Percentiles rank a stretch among this genome's conserved stretches.
These are phyloP conservation scores for Poa annua DNA, from an alignment of 176 grass and related monocot genomes.

Conservation along the genomic window DNA sequence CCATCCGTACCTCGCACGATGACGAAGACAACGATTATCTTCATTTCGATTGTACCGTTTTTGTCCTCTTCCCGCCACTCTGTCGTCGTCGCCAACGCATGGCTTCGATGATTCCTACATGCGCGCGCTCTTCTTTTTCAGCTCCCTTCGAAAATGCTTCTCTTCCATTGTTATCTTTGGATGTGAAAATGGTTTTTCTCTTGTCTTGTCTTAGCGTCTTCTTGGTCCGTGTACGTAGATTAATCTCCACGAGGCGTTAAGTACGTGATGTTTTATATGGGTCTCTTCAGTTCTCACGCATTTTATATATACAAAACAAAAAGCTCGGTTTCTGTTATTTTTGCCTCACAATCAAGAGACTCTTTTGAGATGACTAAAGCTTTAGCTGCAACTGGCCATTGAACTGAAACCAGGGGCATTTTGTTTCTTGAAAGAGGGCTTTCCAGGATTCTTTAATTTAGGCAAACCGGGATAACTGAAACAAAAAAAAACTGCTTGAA, in stretches of 20 bases:
- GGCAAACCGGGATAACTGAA: too few species aligned
- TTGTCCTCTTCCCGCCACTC: not conserved
- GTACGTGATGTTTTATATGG: not conserved
- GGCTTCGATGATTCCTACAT: not conserved
- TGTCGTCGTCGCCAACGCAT: constrained; percentile 1
- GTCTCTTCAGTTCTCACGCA: not conserved
- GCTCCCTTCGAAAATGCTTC: not conserved
- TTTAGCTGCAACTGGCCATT: too few species aligned
- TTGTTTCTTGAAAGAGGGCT: too few species aligned
- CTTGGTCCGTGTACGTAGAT: not conserved
- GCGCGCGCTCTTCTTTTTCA: not conserved
- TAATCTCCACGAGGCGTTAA: not conserved
- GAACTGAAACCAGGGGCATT: too few species aligned
- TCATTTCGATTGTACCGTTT: not conserved
- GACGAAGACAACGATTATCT: not conserved
- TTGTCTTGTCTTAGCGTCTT: not conserved
- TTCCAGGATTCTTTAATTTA: too few species aligned
- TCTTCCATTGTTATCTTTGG: too few species aligned
- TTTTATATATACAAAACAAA: too few species aligned
- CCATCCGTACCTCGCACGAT: constrained; percentile 23
- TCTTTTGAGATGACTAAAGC: too few species aligned
- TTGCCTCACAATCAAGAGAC: too few species aligned
- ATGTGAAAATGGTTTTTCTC: too few species aligned
- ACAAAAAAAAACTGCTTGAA: too few species aligned
- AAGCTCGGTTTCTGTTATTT: too few species aligned